A percentile compares a stretch with the other conserved stretches of the same genome.
phyloP scores from a whole-genome alignment of 345 rosid species.

The Lumnitzera littorea region DNA sequence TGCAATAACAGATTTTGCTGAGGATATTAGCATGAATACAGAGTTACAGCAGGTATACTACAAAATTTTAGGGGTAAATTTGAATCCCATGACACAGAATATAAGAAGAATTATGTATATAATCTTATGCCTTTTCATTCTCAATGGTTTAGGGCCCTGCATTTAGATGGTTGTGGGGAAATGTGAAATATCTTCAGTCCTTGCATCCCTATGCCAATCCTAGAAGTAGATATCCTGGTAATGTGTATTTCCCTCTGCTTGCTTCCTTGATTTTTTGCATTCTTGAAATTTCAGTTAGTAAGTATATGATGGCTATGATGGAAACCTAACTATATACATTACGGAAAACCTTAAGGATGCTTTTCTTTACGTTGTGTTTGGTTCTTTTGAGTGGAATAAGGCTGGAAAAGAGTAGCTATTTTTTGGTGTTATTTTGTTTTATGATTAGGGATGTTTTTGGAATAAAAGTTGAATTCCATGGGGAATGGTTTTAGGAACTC shows the following conservation, averaged over 20 bases:
- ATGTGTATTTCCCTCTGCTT: constrained; percentile 13
- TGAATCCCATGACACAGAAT: neutral
- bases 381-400: no score
- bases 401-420: no score
- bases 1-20: constrained; percentile 43
- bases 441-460: no score
- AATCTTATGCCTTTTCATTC: constrained; percentile 1
- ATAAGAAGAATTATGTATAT: neutral
- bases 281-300: no score
- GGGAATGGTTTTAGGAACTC: no score
- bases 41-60: constrained; percentile 36
- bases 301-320: no score
- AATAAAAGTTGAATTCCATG: no score
- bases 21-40: constrained; percentile 33
- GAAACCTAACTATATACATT: no score
- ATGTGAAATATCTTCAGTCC: constrained; percentile 57
- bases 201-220: constrained; percentile 95
- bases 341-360: no score
- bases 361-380: no score
- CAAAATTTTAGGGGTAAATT: neutral
- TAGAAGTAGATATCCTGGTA: constrained; percentile 73
- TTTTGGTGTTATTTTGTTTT: no score
- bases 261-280: neutral
- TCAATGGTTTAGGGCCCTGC: constrained; percentile 36
- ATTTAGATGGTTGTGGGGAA: constrained; percentile 73